Evolutionary conservation across 768 basidiomycete genomes (phyloP).

Genomic region (Amylocystis lapponica): DNA sequence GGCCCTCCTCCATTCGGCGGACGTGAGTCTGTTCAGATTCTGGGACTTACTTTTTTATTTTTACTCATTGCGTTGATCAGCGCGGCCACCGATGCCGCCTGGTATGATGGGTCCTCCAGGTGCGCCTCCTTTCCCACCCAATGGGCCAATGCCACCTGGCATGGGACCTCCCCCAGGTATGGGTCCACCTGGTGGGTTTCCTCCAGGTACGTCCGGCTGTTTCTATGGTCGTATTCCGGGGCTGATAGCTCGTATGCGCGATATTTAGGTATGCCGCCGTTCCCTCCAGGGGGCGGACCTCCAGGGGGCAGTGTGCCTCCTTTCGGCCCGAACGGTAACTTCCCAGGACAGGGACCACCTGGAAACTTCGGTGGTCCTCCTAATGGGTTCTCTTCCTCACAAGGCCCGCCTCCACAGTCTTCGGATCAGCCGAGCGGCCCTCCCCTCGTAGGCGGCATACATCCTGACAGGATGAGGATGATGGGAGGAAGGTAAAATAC

Average conservation of each 20-base stretch:
- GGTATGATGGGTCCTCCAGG: constrained; percentile 51
- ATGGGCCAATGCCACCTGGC: constrained; percentile 43
- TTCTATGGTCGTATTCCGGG: neutral
- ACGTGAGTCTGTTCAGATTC: constrained; percentile 13
- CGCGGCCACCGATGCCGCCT: constrained; percentile 67
- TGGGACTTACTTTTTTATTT: neutral
- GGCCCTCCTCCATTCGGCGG: constrained; percentile 37
- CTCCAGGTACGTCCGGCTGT: constrained; percentile 10
- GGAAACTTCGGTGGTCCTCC: constrained; percentile 12
- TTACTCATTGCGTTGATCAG: constrained; percentile 23
- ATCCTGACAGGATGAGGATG: constrained; percentile 82
- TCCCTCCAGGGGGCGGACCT: constrained; percentile 30
- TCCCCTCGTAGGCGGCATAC: constrained; percentile 68
- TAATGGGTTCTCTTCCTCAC: constrained; percentile 13
- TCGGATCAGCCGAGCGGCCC: constrained; percentile 26
- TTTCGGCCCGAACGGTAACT: constrained; percentile 25
- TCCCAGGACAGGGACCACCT: constrained; percentile 1
- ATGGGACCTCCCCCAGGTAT: constrained; percentile 26
- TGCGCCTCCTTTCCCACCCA: constrained; percentile 71
- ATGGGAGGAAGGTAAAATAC: constrained; percentile 42
- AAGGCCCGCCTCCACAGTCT: constrained; percentile 29
- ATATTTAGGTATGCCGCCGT: constrained; percentile 33
- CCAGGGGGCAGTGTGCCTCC: constrained; percentile 19
- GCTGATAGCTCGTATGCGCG: neutral
- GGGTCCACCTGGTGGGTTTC: constrained; percentile 29